Base-by-base conservation (phyloP, 2,329 filamentous ascomycete species). In the Pseudogymnoascus sp. region DNA sequence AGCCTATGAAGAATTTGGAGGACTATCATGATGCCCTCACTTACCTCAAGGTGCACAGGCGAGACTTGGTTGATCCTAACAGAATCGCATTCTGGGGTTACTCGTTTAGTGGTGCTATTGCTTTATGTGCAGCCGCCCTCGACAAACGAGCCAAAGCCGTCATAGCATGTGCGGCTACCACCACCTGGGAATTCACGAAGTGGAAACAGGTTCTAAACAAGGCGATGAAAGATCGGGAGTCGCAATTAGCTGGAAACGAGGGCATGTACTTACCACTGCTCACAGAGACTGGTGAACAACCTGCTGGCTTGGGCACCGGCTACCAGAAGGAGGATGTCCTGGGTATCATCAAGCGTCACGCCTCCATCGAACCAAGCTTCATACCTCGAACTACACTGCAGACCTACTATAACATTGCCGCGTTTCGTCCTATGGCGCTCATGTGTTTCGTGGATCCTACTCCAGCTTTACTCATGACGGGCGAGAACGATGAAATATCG, bases 201-300 rank as follows among this genome's bases (percentile, higher is more conserved):
- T 38, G 35, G 35, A 38, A 38, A n/a, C 35, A 65, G 5, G 71
- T 75, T 1, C 64, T 77, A 1, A 66, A 68, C 1, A 71, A 73
- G 35, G 52, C 65, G 9, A 71, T 74, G 42, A 64, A 71, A 60
- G 77, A 79, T 64, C 73, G 77, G 3, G 72, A 75, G 64, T 76
- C 75, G 0, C 75, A 74, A 60, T 19, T 74, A 1, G 61, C 58
- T 0, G 77, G 78, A 7, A 79, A 79, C 63, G 62, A 66, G 33
- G 71, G 77, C 0, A 70, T 75, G 60, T 72, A 68, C 49, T 61
- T 80, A 0, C 73, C 75, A 1, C 67, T 76, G 33, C 63, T 79
- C 12, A 75, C 68, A 12, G 67, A 67, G 28, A 64, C 71, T 9
- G 76, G 75, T 6, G 71, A 75, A 61, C 75, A 76, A 59, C 72